These are phyloP conservation scores for Trichoderma guizhouense DNA, from an alignment of 2,329 filamentous ascomycete genomes.

Conservation along the genomic window DNA sequence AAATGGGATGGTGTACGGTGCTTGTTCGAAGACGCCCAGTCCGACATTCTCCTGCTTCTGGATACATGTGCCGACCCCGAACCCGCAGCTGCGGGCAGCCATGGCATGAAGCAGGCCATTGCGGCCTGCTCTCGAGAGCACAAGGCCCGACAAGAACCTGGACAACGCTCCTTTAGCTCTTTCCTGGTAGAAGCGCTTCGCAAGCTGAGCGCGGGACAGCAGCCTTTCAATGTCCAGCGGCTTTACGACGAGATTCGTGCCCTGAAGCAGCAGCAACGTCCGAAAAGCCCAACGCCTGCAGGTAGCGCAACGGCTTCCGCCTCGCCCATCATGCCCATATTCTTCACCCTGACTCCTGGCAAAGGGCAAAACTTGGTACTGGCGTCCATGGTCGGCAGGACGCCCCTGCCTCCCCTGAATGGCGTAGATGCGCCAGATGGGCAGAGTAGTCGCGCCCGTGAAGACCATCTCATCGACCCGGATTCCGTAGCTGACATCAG, in stretches of 20 bases:
- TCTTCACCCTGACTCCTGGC: constrained; percentile 54
- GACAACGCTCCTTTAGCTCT: constrained; percentile 56
- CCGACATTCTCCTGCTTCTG: constrained; percentile 60
- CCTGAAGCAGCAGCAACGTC: constrained; percentile 37
- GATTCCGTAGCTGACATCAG: constrained; percentile 52
- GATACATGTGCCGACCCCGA: constrained; percentile 60
- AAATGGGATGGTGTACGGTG: constrained; percentile 63
- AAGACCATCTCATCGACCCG: constrained; percentile 45
- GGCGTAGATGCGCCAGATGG: constrained; percentile 26
- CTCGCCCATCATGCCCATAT: constrained; percentile 41
- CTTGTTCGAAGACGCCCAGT: constrained; percentile 59
- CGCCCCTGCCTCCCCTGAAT: constrained; percentile 29
- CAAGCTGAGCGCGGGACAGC: constrained; percentile 46
- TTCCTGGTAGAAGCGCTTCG: constrained; percentile 53
- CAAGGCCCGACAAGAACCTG: constrained; percentile 38
- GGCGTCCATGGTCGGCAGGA: constrained; percentile 41
- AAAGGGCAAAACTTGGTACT: constrained; percentile 53
- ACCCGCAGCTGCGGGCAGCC: constrained; percentile 46
- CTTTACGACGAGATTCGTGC: constrained; percentile 55
- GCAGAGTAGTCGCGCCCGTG: constrained; percentile 25
- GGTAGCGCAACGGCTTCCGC: constrained; percentile 39
- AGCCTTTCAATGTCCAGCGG: constrained; percentile 54
- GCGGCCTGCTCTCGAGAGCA: constrained; percentile 56
- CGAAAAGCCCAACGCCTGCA: constrained; percentile 40
- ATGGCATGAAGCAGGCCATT: constrained; percentile 60